phyloP scores from a whole-genome alignment of 2,329 filamentous ascomycete genomes.

The Pestalotiopsis sp. region DNA sequence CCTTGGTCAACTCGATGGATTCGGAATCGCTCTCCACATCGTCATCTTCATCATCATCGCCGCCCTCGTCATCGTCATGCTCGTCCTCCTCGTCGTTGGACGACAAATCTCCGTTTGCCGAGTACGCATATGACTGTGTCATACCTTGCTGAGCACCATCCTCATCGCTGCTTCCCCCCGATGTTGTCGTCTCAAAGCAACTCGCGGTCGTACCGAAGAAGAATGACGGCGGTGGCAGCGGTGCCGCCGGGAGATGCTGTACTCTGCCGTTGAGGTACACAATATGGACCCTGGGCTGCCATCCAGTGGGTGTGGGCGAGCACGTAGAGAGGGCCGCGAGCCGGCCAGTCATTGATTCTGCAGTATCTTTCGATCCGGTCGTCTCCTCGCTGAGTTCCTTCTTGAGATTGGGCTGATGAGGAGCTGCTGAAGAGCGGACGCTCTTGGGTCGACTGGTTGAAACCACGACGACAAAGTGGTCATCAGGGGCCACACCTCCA shows the following conservation, averaged over 20 bases:
- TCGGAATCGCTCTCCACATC: constrained; percentile 69
- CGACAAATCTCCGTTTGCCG: constrained; percentile 77
- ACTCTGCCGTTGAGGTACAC: constrained; percentile 47
- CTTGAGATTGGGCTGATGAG: constrained; percentile 7
- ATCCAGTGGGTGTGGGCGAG: constrained; percentile 29
- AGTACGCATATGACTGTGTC: constrained; percentile 63
- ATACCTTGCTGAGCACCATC: constrained; percentile 17
- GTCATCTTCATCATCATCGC: constrained; percentile 75
- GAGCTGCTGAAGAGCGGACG: constrained; percentile 6
- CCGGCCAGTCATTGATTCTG: constrained; percentile 43
- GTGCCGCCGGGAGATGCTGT: constrained; percentile 46
- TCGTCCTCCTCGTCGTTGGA: constrained; percentile 86
- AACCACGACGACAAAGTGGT: constrained; percentile 63
- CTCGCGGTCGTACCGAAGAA: constrained; percentile 51
- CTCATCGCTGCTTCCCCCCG: constrained; percentile 20
- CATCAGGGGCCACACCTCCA: constrained; percentile 62
- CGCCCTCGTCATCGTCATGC: constrained; percentile 73
- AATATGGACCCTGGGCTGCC: constrained; percentile 37
- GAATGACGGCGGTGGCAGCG: constrained; percentile 54
- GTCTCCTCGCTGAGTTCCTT: constrained; percentile 20
- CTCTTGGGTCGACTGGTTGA: constrained; percentile 47
- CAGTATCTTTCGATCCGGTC: constrained; percentile 29
- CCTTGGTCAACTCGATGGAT: constrained; percentile 71
- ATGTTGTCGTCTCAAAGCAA: constrained; percentile 27
- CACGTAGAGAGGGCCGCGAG: constrained; percentile 45